phyloP scores from a whole-genome alignment of 805 yeast species.

The Candida namnaoensis region DNA sequence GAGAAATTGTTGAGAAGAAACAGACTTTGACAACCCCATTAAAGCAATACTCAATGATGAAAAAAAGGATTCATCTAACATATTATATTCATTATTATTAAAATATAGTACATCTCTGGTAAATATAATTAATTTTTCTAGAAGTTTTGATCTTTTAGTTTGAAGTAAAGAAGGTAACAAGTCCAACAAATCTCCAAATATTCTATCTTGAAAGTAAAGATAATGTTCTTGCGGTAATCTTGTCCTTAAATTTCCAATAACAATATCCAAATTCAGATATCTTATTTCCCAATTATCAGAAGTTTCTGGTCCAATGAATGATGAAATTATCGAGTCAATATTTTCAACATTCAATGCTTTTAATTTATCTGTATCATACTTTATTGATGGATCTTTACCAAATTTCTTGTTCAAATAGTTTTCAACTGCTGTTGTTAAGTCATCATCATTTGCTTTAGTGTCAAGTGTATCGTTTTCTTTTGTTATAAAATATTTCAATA shows the following conservation, averaged over 20 bases:
- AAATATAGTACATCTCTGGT: slow-evolving; percentile 14
- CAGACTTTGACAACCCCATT: neutral
- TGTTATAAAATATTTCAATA: too few relatives aligned
- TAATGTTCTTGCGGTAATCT: slow-evolving; percentile 7
- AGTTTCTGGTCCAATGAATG: slow-evolving; percentile 10
- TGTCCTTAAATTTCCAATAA: slow-evolving; percentile 13
- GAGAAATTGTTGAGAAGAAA: slow-evolving; percentile 4
- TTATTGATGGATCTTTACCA: slow-evolving; percentile 13
- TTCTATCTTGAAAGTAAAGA: slow-evolving; percentile 6
- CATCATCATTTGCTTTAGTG: neutral
- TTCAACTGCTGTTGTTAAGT: slow-evolving; percentile 2
- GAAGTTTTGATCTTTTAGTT: slow-evolving; percentile 10
- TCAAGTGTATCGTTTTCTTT: neutral
- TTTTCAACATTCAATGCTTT: slow-evolving; percentile 1
- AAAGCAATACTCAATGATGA: neutral
- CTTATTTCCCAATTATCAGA: slow-evolving; percentile 14
- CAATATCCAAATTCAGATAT: slow-evolving; percentile 7
- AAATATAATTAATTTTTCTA: slow-evolving; percentile 11
- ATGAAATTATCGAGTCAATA: slow-evolving; percentile 4
- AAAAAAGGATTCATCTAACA: neutral
- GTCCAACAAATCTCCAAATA: slow-evolving; percentile 11
- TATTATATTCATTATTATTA: neutral
- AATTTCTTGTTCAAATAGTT: slow-evolving; percentile 7
- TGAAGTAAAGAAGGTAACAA: slow-evolving; percentile 1
- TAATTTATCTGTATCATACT: slow-evolving; percentile 2